A percentile compares a stretch with the other conserved stretches of the same genome.
Evolutionary conservation across 768 basidiomycete genomes (phyloP).

Genomic region (Solioccasus polychromus): DNA sequence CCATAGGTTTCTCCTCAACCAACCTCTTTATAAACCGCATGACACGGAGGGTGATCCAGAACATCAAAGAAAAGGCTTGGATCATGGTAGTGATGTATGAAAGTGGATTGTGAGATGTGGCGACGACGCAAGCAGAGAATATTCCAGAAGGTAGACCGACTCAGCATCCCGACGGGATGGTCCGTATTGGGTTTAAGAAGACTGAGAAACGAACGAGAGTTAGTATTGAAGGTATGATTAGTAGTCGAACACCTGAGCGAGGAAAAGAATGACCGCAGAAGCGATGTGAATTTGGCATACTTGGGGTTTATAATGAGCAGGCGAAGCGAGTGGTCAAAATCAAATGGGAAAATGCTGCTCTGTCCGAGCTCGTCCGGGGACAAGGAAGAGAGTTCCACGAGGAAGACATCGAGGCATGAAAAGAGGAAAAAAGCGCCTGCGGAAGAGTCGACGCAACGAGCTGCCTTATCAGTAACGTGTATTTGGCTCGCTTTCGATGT

Average conservation of each 20-base stretch:
- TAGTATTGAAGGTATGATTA: constrained; percentile 40
- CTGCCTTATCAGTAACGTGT: constrained; percentile 36
- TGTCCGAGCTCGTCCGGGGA: constrained; percentile 34
- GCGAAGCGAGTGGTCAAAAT: constrained; percentile 41
- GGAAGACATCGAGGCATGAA: constrained; percentile 50
- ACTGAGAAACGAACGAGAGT: constrained; percentile 22
- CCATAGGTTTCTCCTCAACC: constrained; percentile 18
- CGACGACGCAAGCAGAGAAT: constrained; percentile 50
- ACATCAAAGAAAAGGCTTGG: constrained; percentile 47
- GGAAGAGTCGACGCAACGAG: constrained; percentile 41
- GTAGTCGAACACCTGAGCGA: constrained; percentile 53
- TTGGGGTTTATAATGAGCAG: constrained; percentile 38
- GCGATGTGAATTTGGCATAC: constrained; percentile 50
- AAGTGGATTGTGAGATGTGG: constrained; percentile 38
- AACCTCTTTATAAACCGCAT: constrained; percentile 28
- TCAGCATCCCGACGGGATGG: constrained; percentile 39
- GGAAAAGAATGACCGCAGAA: constrained; percentile 46
- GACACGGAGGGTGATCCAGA: constrained; percentile 52
- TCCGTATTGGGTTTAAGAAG: constrained; percentile 34
- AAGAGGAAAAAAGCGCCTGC: constrained; percentile 44
- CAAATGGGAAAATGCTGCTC: constrained; percentile 38
- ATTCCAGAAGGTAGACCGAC: constrained; percentile 60
- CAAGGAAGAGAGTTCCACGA: constrained; percentile 45
- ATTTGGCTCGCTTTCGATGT: constrained; percentile 37
- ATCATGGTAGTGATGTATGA: constrained; percentile 43